phyloP scores from a whole-genome alignment of 805 yeast genomes.

The Candida andamanensis region DNA sequence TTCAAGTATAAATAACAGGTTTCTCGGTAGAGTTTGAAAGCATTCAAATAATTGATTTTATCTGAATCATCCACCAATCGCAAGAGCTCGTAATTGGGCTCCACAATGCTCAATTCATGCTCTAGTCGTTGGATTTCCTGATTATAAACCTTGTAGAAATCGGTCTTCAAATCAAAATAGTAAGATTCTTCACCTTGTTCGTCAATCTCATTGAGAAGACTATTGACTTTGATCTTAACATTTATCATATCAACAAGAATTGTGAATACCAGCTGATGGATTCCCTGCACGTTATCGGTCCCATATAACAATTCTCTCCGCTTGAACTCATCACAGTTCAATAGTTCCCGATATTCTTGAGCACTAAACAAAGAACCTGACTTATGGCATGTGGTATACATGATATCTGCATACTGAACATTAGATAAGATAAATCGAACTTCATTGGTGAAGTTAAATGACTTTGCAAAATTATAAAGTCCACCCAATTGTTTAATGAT shows the following conservation, averaged over 20 bases:
- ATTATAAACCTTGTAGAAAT: not conserved
- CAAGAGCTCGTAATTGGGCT: slow-evolving; percentile 5
- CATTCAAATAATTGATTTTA: slow-evolving; percentile 1
- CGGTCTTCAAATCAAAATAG: not conserved
- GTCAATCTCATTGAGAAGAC: not conserved
- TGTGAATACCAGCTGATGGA: slow-evolving; percentile 15
- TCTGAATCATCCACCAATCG: not conserved
- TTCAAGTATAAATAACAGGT: slow-evolving; percentile 5
- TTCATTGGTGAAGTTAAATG: slow-evolving; percentile 16
- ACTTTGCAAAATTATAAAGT: slow-evolving; percentile 8
- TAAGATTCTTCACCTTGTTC: not conserved
- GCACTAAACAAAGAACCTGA: slow-evolving; percentile 14
- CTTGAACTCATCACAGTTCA: slow-evolving; percentile 11
- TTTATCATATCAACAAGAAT: slow-evolving; percentile 15
- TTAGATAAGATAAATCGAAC: slow-evolving; percentile 17
- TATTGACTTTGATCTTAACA: slow-evolving; percentile 5
- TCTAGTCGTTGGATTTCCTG: slow-evolving; percentile 1
- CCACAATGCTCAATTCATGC: slow-evolving; percentile 2
- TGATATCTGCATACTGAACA: slow-evolving; percentile 18
- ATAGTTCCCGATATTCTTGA: slow-evolving; percentile 10
- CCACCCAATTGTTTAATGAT: slow-evolving; percentile 14
- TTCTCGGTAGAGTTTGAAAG: slow-evolving; percentile 3
- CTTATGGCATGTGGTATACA: slow-evolving; percentile 12
- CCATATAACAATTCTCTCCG: slow-evolving; percentile 15
- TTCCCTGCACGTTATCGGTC: slow-evolving; percentile 22